These are phyloP conservation scores for Penicillium sp. DNA, from an alignment of 2,329 filamentous ascomycete genomes.

Conservation along the genomic window DNA sequence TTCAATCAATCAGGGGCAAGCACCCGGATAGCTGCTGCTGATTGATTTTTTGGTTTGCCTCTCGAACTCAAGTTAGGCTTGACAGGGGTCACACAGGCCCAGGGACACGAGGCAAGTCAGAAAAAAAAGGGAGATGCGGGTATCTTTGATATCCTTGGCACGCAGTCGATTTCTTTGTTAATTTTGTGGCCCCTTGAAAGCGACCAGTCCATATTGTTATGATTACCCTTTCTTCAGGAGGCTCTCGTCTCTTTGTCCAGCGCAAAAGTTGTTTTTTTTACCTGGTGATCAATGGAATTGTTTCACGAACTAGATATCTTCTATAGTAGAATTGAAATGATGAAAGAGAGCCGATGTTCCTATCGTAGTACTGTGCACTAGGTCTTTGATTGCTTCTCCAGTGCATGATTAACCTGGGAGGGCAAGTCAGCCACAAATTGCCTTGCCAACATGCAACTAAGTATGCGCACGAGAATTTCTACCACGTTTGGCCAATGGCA, in stretches of 20 bases:
- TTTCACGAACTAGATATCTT: background rate
- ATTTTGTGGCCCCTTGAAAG: conserved; percentile 14
- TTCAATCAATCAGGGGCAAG: conserved; percentile 4
- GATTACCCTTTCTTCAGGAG: conserved; percentile 16
- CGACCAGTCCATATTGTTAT: conserved; percentile 28
- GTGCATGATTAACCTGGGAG: background rate
- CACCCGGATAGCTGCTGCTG: conserved; percentile 15
- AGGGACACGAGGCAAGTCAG: conserved; percentile 7
- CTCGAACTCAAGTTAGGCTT: conserved; percentile 17
- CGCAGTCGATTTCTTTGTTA: conserved; percentile 7
- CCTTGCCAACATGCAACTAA: conserved; percentile 1
- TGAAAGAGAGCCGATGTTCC: background rate
- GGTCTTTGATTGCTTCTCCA: background rate
- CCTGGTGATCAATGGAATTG: background rate
- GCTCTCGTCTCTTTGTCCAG: conserved; percentile 11
- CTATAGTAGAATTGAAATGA: background rate
- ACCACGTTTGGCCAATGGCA: conserved; percentile 15
- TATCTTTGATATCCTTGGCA: conserved; percentile 10
- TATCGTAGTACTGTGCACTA: no score
- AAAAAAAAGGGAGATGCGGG: conserved; percentile 3
- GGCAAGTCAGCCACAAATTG: conserved; percentile 11
- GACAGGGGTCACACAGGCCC: conserved; percentile 5
- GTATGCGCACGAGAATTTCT: conserved; percentile 10
- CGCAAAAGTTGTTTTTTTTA: conserved; percentile 21
- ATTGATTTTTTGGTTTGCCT: conserved; percentile 14